Base-by-base conservation (phyloP, 78 protist species). In the Polysphondylium violaceum region DNA sequence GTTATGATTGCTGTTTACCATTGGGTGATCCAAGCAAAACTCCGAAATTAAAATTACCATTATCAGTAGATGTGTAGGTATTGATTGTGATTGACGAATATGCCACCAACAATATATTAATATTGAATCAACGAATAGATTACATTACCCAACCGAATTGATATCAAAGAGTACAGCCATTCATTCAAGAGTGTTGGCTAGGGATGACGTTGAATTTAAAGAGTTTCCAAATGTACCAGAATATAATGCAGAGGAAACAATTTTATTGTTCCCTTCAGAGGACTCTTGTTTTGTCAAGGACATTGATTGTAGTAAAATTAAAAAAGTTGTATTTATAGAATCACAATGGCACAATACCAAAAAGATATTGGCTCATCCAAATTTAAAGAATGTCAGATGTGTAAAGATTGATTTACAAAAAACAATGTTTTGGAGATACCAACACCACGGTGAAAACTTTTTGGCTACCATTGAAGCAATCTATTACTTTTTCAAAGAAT, bases 381-480 rank as follows among this genome's bases (percentile, higher is more conserved):
- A 64, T 3, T 11, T 92, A 2, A 41, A 61, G 44, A 55, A 41
- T 27, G 36, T 92, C 2, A 69, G 40, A 36, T 85, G 92, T 43
- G 77, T 92, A 17, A 76, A 78, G 64, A 92, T 92, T 9, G 78
- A 81, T 47, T 31, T 56, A 25, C 78, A 74, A 47, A 76, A 92
- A 38, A 85, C 95, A 35, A 23, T 69, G 59, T 92, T 85, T 47
- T 92, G 95, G 95, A 74, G 95, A 40, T 75, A 92, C n/a, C 95
- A 92, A 55, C 23, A 44, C 7, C 72, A 61, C 35, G 95, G 90
- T n/a, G 86, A 73, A 8, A 29, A 17, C 4, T 83, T 29, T 51
- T 44, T 92, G 8, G 83, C 93, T 16, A 92, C 95, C 43, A 76
- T 92, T 9, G 95, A 92, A 43, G 95, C 95, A 16, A 74, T 92